A percentile compares a stretch with the other conserved stretches of the same genome.
phyloP scores from a whole-genome alignment of 2,329 filamentous ascomycete genomes.

The Chaetomiaceae sp. region DNA sequence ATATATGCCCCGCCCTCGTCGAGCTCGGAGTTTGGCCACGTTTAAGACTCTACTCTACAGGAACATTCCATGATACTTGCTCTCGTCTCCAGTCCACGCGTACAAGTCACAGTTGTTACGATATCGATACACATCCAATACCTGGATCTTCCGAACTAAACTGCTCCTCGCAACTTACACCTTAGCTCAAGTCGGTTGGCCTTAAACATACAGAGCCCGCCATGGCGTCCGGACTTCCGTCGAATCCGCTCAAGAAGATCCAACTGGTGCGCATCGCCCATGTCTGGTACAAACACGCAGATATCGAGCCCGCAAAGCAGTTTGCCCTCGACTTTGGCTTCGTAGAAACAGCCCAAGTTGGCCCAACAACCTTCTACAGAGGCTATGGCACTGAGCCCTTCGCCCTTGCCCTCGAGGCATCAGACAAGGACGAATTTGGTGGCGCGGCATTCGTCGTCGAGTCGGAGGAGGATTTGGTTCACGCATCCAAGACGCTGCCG shows the following conservation, averaged over 20 bases:
- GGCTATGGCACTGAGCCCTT: slow-evolving; percentile 59
- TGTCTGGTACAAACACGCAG: slow-evolving; percentile 44
- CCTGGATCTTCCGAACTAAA: too few species aligned
- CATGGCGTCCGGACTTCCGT: slow-evolving; percentile 14
- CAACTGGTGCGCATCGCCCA: slow-evolving; percentile 38
- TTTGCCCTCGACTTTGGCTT: slow-evolving; percentile 49
- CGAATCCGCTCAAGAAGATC: slow-evolving; percentile 28
- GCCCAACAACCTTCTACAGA: slow-evolving; percentile 51
- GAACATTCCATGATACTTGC: too few species aligned
- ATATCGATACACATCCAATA: background rate
- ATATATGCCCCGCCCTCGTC: slow-evolving; percentile 17
- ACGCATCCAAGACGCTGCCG: slow-evolving; percentile 44
- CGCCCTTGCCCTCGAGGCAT: slow-evolving; percentile 49
- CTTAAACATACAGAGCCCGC: too few species aligned
- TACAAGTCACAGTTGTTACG: too few species aligned
- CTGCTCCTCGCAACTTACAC: background rate
- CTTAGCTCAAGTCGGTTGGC: background rate
- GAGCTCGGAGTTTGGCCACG: background rate
- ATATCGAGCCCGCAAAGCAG: slow-evolving; percentile 37
- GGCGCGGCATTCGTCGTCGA: slow-evolving; percentile 56
- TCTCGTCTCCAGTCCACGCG: background rate
- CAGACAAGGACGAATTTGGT: slow-evolving; percentile 46
- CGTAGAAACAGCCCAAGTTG: slow-evolving; percentile 34
- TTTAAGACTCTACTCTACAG: background rate
- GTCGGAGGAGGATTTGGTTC: slow-evolving; percentile 49